A percentile compares a stretch with the other conserved stretches of the same genome.
Evolutionary conservation across 1,284 basidiomycete species (phyloP).

Genomic region (Ustilago tritici): DNA sequence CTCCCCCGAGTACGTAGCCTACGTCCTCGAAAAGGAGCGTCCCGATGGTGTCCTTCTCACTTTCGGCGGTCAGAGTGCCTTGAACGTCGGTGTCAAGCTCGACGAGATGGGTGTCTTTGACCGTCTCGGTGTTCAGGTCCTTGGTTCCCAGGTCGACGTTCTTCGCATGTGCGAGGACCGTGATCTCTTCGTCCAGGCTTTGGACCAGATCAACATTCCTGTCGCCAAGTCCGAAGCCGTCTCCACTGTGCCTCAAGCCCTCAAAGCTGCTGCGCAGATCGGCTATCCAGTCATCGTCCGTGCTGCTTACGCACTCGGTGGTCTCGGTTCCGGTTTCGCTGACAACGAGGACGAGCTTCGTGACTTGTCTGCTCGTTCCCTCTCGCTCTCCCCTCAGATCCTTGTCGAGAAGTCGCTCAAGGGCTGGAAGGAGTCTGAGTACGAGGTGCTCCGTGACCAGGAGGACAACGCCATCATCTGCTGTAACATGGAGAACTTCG

Average conservation of each 20-base stretch:
- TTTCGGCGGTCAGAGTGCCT: constrained; percentile 96
- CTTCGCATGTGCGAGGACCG: constrained; percentile 84
- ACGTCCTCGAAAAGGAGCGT: constrained; percentile 96
- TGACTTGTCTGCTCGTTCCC: constrained; percentile 90
- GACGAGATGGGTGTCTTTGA: constrained; percentile 98
- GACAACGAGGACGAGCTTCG: constrained; percentile 94
- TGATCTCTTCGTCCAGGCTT: constrained; percentile 94
- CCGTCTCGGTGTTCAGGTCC: constrained; percentile 90
- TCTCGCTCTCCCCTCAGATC: constrained; percentile 93
- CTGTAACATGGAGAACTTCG: constrained; percentile 99
- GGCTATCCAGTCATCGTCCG: constrained; percentile 99
- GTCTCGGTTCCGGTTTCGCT: constrained; percentile 97
- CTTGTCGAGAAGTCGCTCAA: constrained; percentile 98
- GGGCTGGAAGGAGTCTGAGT: constrained; percentile 99
- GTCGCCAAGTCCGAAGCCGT: constrained; percentile 97
- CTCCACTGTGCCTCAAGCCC: constrained; percentile 91
- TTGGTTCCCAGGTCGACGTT: constrained; percentile 92
- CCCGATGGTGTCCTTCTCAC: constrained; percentile 97
- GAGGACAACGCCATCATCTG: constrained; percentile 89
- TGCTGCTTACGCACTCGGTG: constrained; percentile 97
- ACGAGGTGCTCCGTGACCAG: constrained; percentile 97
- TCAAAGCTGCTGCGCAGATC: constrained; percentile 88
- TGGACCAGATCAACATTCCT: constrained; percentile 98
- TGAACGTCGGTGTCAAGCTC: constrained; percentile 97
- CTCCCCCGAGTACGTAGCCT: constrained; percentile 96